These are phyloP conservation scores for cucumber (Cucumis sativus) DNA, from an alignment of 306 rosid genomes.

Conservation along the genomic window DNA sequence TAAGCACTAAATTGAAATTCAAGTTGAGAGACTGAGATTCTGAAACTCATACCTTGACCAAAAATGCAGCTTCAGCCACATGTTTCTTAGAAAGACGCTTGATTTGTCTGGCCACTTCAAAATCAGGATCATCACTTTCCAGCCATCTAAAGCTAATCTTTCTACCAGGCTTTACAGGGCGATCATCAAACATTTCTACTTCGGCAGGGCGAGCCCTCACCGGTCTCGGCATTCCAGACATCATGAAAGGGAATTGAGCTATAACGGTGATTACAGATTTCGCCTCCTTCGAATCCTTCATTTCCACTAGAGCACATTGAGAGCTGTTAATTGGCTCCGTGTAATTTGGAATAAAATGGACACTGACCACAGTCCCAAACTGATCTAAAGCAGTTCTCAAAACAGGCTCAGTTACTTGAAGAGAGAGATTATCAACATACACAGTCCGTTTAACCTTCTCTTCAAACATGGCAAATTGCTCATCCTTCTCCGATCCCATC, in stretches of 20 bases:
- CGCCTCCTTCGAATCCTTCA: constrained; percentile 49
- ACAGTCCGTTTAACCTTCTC: constrained; percentile 55
- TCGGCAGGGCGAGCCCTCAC: constrained; percentile 45
- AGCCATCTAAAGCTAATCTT: constrained; percentile 36
- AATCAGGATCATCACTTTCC: constrained; percentile 48
- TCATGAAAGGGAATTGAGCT: constrained; percentile 51
- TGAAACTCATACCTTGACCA: constrained; percentile 31
- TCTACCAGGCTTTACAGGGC: constrained; percentile 46
- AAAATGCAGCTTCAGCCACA: constrained; percentile 32
- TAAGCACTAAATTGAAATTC: neutral
- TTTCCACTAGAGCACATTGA: constrained; percentile 49
- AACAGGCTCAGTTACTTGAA: constrained; percentile 64
- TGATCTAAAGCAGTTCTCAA: constrained; percentile 54
- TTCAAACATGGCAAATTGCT: constrained; percentile 45
- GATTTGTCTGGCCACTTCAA: constrained; percentile 33
- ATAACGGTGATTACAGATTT: constrained; percentile 24
- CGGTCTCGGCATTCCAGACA: constrained; percentile 84
- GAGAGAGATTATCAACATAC: constrained; percentile 61
- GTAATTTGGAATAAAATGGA: constrained; percentile 61
- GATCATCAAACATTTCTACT: constrained; percentile 64
- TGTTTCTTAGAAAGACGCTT: constrained; percentile 42
- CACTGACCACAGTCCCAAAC: constrained; percentile 44
- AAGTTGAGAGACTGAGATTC: neutral
- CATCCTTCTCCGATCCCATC: constrained; percentile 37
- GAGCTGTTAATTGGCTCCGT: constrained; percentile 33